These are phyloP conservation scores for Chlorella sp. DNA, from an alignment of 139 green algal genomes.

Conservation along the genomic window DNA sequence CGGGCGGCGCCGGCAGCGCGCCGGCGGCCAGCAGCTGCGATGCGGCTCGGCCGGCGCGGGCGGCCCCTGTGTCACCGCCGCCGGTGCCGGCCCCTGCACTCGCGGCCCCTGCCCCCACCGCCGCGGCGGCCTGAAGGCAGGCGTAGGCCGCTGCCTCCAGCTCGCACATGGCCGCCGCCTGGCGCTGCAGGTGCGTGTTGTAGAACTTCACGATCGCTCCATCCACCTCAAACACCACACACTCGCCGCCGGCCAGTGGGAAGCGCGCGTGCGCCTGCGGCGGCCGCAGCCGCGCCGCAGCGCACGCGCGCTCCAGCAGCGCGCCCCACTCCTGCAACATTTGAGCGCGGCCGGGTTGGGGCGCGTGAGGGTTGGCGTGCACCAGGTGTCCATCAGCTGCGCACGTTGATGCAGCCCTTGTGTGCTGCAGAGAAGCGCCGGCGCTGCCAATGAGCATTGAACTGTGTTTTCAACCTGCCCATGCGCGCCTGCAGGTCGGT, in stretches of 20 bases:
- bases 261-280: constrained; percentile 2
- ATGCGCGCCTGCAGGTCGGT: neutral
- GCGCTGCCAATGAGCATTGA: too few relatives aligned
- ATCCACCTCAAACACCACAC: constrained; percentile 19
- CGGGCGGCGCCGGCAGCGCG: neutral
- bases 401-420: too few relatives aligned
- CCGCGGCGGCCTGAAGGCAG: neutral
- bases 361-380: too few relatives aligned
- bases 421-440: too few relatives aligned
- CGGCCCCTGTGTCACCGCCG: neutral
- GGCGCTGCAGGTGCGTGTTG: neutral
- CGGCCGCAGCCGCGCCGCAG: neutral
- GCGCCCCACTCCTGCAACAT: neutral
- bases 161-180: neutral
- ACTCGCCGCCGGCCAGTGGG: constrained; percentile 5
- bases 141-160: constrained; percentile 18
- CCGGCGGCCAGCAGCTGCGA: constrained; percentile 4
- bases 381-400: too few relatives aligned
- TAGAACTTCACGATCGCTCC: constrained; percentile 24
- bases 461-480: too few relatives aligned
- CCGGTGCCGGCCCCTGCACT: neutral
- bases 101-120: neutral
- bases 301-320: neutral
- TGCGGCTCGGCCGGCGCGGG: neutral
- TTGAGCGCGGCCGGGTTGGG: too few relatives aligned